phyloP scores from a whole-genome alignment of 2,329 filamentous ascomycete genomes.

The Aspergillus awamori region DNA sequence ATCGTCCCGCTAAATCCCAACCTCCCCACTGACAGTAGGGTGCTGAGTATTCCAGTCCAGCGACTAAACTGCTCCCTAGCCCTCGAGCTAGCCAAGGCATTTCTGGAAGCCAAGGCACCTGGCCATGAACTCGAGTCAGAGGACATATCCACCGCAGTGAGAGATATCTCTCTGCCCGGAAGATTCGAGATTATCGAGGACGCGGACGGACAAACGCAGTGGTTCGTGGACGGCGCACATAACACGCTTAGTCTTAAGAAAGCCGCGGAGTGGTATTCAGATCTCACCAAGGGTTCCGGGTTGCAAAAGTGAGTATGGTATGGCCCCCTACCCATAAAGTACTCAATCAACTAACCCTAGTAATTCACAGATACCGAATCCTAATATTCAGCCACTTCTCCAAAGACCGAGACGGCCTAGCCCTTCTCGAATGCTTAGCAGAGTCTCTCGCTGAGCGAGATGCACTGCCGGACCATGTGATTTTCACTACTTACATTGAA shows the following conservation, averaged over 20 bases:
- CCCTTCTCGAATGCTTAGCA: constrained; percentile 27
- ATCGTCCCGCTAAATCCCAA: constrained; percentile 41
- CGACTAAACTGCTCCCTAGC: constrained; percentile 39
- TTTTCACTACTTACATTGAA: constrained; percentile 36
- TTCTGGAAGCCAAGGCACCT: constrained; percentile 27
- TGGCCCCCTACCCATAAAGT: constrained; percentile 2
- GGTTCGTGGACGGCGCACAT: constrained; percentile 50
- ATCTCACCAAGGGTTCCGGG: constrained; percentile 9
- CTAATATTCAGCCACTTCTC: constrained; percentile 40
- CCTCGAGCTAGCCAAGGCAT: constrained; percentile 25
- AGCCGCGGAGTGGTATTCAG: constrained; percentile 44
- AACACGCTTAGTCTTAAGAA: constrained; percentile 46
- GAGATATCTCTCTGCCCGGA: constrained; percentile 36
- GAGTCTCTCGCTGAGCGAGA: constrained; percentile 20
- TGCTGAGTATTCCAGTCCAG: constrained; percentile 33
- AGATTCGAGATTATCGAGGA: constrained; percentile 37
- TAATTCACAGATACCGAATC: constrained; percentile 15
- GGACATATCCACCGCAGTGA: constrained; percentile 31
- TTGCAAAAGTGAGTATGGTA: background rate
- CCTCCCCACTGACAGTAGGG: constrained; percentile 20
- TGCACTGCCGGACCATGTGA: constrained; percentile 28
- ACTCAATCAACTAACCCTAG: background rate
- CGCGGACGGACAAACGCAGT: constrained; percentile 23
- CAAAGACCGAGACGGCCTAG: constrained; percentile 30
- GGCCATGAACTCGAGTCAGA: constrained; percentile 16